Percentiles rank a stretch among this genome's conserved stretches.
phyloP scores from a whole-genome alignment of 306 rosid genomes.

The Arachis hypogaea region DNA sequence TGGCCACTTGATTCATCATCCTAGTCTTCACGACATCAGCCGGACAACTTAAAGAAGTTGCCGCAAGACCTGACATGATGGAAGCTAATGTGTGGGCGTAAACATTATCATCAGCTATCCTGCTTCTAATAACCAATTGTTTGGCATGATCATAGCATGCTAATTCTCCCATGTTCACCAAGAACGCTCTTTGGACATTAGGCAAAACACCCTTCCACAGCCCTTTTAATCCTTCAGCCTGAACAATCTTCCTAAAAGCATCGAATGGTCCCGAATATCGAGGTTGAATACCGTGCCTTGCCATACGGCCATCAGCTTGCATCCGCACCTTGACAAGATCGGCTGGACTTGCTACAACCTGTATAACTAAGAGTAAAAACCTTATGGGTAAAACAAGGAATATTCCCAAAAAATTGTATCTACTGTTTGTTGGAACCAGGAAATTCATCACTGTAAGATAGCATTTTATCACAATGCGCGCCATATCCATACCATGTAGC shows the following conservation, averaged over 20 bases:
- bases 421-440: neutral
- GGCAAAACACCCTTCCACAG: slow-evolving; percentile 92
- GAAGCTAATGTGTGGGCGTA: slow-evolving; percentile 83
- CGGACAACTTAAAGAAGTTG: slow-evolving; percentile 86
- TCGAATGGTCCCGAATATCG: slow-evolving; percentile 74
- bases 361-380: slow-evolving; percentile 46
- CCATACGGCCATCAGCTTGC: slow-evolving; percentile 81
- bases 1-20: slow-evolving; percentile 78
- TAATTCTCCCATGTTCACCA: slow-evolving; percentile 93
- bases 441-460: slow-evolving; percentile 21
- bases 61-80: slow-evolving; percentile 72
- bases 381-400: slow-evolving; percentile 15
- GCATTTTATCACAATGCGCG: slow-evolving; percentile 12
- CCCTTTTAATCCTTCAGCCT: slow-evolving; percentile 69
- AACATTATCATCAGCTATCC: slow-evolving; percentile 64
- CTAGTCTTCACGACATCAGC: slow-evolving; percentile 94
- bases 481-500: slow-evolving; percentile 16
- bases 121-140: slow-evolving; percentile 60
- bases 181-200: slow-evolving; percentile 81
- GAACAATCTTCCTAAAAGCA: slow-evolving; percentile 69
- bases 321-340: slow-evolving; percentile 96
- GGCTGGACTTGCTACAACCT: slow-evolving; percentile 93
- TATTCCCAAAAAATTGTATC: neutral
- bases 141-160: slow-evolving; percentile 90
- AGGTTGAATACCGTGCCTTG: slow-evolving; percentile 65